Percentiles rank a stretch among this genome's conserved stretches.
These are phyloP conservation scores for Diplodia corticola DNA, from an alignment of 2,329 filamentous ascomycete species.

Conservation along the genomic window DNA sequence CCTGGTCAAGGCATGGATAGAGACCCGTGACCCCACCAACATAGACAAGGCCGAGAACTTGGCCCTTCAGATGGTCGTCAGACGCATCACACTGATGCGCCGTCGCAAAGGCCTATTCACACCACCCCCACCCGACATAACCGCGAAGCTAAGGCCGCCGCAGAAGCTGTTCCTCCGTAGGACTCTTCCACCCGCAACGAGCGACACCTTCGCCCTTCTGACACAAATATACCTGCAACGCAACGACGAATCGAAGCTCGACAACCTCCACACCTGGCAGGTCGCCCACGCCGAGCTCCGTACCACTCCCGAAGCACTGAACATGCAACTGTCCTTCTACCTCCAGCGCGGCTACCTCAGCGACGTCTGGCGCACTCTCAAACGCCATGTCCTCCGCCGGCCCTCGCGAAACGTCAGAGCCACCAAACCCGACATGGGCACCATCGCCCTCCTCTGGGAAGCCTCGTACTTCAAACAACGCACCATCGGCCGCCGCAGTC, in stretches of 20 bases:
- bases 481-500: background rate
- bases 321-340: slow-evolving; percentile 35
- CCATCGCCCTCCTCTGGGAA: slow-evolving; percentile 10
- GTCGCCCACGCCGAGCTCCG: slow-evolving; percentile 26
- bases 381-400: background rate
- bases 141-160: background rate
- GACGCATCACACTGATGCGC: background rate
- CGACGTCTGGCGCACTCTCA: slow-evolving; percentile 29
- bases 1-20: slow-evolving; percentile 71
- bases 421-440: background rate
- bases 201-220: slow-evolving; percentile 35
- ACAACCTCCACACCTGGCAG: slow-evolving; percentile 35
- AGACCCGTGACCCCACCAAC: slow-evolving; percentile 38
- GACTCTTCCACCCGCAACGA: slow-evolving; percentile 32
- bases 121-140: background rate
- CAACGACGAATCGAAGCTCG: slow-evolving; percentile 38
- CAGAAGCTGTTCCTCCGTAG: background rate
- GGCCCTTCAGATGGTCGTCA: slow-evolving; percentile 39
- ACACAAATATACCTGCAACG: slow-evolving; percentile 34
- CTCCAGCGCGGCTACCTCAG: slow-evolving; percentile 33
- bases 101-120: background rate
- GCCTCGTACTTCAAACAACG: background rate
- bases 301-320: slow-evolving; percentile 35
- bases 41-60: slow-evolving; percentile 38
- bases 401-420: background rate